Evolutionary conservation across 257 asterid species (phyloP), one percentile per base, ranked within the genome.

Genomic region (Forsythia viridissima): DNA sequence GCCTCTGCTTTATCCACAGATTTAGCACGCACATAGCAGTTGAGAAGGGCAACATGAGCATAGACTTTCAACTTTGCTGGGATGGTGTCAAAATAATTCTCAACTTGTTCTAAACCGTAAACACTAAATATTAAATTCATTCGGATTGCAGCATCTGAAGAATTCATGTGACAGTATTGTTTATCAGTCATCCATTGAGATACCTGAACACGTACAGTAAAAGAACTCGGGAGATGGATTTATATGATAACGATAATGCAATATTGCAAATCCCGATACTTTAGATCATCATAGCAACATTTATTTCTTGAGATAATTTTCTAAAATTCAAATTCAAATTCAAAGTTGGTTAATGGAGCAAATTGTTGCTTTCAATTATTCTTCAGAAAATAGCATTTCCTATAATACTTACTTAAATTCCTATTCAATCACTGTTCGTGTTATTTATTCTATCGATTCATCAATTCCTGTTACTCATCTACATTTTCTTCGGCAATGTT

Each of bases 131-230:
- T 83, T 84, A 91, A 67, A 82, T 81, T 83, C 84, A 90, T 70
- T 42, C 95, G 81, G 20, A 72, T 76, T 10, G 86, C 83, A 82
- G 80, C 81, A 59, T 91, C 94, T 44, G 15, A 72, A 67, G 87
- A 75, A 70, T 77, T 24, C 38, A 83, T 20, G 6, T 77, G 75
- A n/a, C 85, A 67, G 55, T 68, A 78, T 73, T 85, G 74, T 72
- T 80, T 88, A 63, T 90, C 90, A 67, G 86, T 83, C 97, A 93
- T 93, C 97, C 97, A 93, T 5, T 85, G 79, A 55, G 97, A 91
- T 6, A 86, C 90, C 95, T 93, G 85, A 78, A 80, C 16, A 85
- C n/a, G 18, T 57, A 73, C 12, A 30, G 21, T 37, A 38, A n/a
- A 67, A 37, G 52, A 70, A 76, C 38, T 70, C 75, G 67, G 51